phyloP scores from a whole-genome alignment of 176 grass and related monocot species.

The Lolium perenne region DNA sequence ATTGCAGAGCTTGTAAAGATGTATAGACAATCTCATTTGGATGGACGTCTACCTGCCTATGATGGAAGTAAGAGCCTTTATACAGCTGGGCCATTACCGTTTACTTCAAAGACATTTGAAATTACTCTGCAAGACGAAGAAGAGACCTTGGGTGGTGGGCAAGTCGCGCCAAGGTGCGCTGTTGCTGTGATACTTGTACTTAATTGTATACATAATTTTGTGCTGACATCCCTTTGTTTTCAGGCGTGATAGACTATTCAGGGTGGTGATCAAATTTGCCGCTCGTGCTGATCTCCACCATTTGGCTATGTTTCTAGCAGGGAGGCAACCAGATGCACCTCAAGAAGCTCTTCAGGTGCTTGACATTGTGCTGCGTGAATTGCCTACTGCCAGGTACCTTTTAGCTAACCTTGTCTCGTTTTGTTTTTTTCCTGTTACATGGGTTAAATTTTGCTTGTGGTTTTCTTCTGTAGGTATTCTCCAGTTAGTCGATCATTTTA shows the following conservation, averaged over 20 bases:
- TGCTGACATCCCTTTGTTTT: conserved; percentile 47
- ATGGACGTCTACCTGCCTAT: conserved; percentile 80
- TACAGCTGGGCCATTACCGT: conserved; percentile 88
- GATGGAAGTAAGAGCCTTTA: conserved; percentile 95
- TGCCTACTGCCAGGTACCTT: conserved; percentile 79
- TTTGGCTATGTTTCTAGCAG: conserved; percentile 86
- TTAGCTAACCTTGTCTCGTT: conserved; percentile 11
- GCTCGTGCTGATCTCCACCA: conserved; percentile 94
- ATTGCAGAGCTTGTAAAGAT: conserved; percentile 71
- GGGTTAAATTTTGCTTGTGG: neutral
- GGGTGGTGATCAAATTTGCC: conserved; percentile 90
- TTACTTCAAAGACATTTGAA: conserved; percentile 78
- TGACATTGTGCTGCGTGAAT: conserved; percentile 91
- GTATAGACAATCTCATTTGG: conserved; percentile 67
- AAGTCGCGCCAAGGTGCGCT: conserved; percentile 53
- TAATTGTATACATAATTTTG: neutral
- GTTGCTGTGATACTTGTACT: conserved; percentile 20
- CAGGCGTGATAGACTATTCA: conserved; percentile 80
- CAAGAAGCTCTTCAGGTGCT: conserved; percentile 98
- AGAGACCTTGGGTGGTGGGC: conserved; percentile 53
- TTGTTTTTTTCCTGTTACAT: conserved; percentile 11
- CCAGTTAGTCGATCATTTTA: conserved; percentile 94
- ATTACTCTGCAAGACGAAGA: conserved; percentile 83
- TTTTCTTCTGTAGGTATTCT: conserved; percentile 63
- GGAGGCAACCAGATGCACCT: conserved; percentile 90